Percentiles rank a stretch among this genome's conserved stretches.
These are phyloP conservation scores for Colletotrichum chrysophilum DNA, from an alignment of 2,329 filamentous ascomycete species.

Conservation along the genomic window DNA sequence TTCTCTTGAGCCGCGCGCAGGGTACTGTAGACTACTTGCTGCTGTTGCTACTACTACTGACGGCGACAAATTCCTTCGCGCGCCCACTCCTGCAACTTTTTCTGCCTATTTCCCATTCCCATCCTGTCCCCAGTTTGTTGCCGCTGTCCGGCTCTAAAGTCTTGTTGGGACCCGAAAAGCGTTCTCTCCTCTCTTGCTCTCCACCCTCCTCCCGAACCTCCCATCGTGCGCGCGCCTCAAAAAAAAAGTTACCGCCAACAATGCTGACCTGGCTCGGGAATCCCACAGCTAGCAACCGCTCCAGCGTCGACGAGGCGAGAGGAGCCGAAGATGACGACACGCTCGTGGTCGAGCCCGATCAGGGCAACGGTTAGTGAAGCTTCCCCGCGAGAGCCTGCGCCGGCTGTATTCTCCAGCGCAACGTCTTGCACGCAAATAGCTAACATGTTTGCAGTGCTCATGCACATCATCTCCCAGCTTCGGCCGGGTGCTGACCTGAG, in stretches of 20 bases:
- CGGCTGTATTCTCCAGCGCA: not conserved
- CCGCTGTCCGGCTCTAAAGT: not conserved
- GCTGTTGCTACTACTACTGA: not conserved
- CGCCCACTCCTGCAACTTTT: not conserved
- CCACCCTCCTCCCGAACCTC: constrained; percentile 5
- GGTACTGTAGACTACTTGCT: not conserved
- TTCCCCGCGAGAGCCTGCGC: not conserved
- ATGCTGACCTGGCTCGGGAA: constrained; percentile 50
- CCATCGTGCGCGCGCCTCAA: constrained; percentile 1
- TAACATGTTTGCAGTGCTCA: constrained; percentile 69
- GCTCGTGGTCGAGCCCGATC: constrained; percentile 84
- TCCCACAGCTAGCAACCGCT: constrained; percentile 49
- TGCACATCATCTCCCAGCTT: constrained; percentile 96
- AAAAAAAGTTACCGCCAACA: constrained; percentile 26
- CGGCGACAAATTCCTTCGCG: not conserved
- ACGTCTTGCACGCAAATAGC: not conserved
- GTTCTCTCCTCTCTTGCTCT: constrained; percentile 1
- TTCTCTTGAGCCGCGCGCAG: not conserved
- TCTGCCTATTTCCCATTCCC: not conserved
- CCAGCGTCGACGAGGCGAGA: constrained; percentile 52
- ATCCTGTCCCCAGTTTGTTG: not conserved
- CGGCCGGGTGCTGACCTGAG: constrained; percentile 94
- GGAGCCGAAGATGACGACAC: constrained; percentile 71
- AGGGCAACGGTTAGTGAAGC: constrained; percentile 81
- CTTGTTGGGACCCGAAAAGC: constrained; percentile 3